Conservation (phyloP, 2,329 filamentous ascomycete genomes). For the Cadophora luteo-olivacea region DNA sequence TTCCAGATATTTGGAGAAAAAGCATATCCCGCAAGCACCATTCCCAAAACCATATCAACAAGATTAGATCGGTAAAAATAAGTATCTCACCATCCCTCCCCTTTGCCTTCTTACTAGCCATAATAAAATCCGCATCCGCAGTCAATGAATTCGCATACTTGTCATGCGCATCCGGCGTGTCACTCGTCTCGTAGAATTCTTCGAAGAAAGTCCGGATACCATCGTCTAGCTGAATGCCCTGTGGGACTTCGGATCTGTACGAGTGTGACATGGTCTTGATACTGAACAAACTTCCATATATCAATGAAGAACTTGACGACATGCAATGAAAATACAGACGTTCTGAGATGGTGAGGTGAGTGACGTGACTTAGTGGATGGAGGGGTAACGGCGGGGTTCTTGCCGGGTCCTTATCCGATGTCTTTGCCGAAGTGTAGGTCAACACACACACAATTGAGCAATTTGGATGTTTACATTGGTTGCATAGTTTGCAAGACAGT, state of each 20-base stretch:
- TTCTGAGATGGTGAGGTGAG: not conserved
- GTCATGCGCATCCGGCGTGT: constrained; percentile 52
- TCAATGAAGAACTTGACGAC: too few species aligned
- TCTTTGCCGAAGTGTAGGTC: not conserved
- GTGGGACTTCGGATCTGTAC: constrained; percentile 30
- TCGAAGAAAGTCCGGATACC: constrained; percentile 73
- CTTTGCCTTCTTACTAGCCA: constrained; percentile 54
- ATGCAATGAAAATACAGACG: too few species aligned
- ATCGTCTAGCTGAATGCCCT: constrained; percentile 51
- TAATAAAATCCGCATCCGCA: constrained; percentile 55
- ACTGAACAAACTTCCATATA: not conserved
- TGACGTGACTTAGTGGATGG: not conserved
- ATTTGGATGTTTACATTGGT: not conserved
- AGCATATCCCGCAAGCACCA: not conserved
- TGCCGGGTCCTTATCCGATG: constrained; percentile 7
- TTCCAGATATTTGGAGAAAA: too few species aligned
- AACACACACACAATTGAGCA: too few species aligned
- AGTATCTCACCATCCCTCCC: constrained; percentile 51
- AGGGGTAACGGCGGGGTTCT: constrained; percentile 7
- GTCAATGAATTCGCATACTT: constrained; percentile 56
- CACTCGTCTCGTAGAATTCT: constrained; percentile 66
- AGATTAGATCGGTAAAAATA: not conserved
- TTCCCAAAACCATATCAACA: not conserved
- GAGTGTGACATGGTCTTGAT: constrained; percentile 22
- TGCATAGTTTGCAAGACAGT: not conserved